Evolutionary conservation across 2,329 filamentous ascomycete genomes (phyloP), one percentile per base, ranked within the genome.

Genomic region (Emmonsiellopsis sp.): DNA sequence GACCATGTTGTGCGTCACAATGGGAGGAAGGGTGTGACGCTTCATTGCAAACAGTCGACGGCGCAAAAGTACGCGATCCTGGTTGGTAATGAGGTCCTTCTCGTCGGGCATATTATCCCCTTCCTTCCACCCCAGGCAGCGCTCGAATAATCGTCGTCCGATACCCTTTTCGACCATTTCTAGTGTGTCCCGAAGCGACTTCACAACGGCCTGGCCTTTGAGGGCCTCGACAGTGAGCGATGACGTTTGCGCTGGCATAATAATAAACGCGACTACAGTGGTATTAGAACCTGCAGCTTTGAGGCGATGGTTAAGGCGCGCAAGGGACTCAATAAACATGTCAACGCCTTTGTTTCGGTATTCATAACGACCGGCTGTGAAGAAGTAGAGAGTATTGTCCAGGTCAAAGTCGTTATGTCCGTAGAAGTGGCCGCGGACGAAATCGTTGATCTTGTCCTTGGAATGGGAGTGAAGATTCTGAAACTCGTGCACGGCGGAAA

Each of bases 321-420:
- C 93, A 58, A 98, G 76, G 3, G 91, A 93, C 73, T 98, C 93
- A 62, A 98, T 95, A 72, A 97, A 98, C 93, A 98, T 97, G 72
- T 98, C 93, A 8, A 96, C 92, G 66, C 93, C 93, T 75, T 98
- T 98, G 68, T 98, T 98, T 59, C 93, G 80, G 79, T 92, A 98
- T 72, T 98, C 93, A 67, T 98, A 98, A 58, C 93, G 87, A 56
- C 93, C 93, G 6, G 93, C 87, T 3, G 91, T 98, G 77, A 98
- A 98, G 74, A 97, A 86, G 74, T 96, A 98, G 37, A 98, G 81
- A 0, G 93, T 98, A 72, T 97, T 95, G 56, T 97, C 91, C 11
- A 90, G 84, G 57, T 96, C 89, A 61, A 97, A 97, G 67, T 98
- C 91, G 69, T 95, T 94, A 74, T 97, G 91, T 9, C 93, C 93